Percentiles rank a stretch among this genome's conserved stretches.
These are phyloP conservation scores for Alternaria viburni DNA, from an alignment of 2,329 filamentous ascomycete genomes.

Conservation along the genomic window DNA sequence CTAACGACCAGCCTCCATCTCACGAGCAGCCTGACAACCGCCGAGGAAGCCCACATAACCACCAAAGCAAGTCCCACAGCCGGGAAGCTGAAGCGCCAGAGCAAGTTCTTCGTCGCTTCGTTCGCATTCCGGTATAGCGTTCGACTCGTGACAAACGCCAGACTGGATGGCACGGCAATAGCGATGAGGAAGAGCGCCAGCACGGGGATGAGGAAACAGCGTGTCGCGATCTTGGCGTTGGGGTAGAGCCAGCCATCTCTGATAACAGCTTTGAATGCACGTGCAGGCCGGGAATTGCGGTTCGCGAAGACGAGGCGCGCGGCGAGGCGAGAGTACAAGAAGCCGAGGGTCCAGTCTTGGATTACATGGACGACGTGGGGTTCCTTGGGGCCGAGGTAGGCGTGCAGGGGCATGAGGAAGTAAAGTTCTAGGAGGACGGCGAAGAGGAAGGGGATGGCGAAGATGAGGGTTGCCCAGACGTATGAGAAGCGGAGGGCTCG, in stretches of 20 bases:
- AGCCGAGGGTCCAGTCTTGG: conserved; percentile 91
- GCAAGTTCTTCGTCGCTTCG: conserved; percentile 55
- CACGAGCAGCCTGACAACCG: conserved; percentile 64
- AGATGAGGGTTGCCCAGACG: conserved; percentile 73
- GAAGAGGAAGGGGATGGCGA: conserved; percentile 83
- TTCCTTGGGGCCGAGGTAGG: conserved; percentile 62
- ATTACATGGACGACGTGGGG: conserved; percentile 82
- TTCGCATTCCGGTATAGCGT: conserved; percentile 51
- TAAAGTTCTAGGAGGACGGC: conserved; percentile 87
- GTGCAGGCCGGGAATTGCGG: conserved; percentile 72
- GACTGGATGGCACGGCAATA: conserved; percentile 67
- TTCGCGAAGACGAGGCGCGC: conserved; percentile 72
- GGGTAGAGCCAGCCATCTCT: conserved; percentile 76
- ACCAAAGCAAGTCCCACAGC: conserved; percentile 57
- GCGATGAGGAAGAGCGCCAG: conserved; percentile 66
- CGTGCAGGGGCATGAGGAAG: conserved; percentile 83
- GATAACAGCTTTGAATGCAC: conserved; percentile 76
- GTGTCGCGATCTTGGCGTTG: conserved; percentile 78
- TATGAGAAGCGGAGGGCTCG: conserved; percentile 68
- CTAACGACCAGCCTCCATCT: conserved; percentile 82
- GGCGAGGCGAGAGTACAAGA: conserved; percentile 85
- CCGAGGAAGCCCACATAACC: conserved; percentile 58
- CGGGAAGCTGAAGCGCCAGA: conserved; percentile 79
- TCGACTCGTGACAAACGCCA: conserved; percentile 62
- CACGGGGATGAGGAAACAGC: conserved; percentile 83